Base-by-base conservation (phyloP, 805 yeast genomes). In the Ogataea trehaloabstinens region DNA sequence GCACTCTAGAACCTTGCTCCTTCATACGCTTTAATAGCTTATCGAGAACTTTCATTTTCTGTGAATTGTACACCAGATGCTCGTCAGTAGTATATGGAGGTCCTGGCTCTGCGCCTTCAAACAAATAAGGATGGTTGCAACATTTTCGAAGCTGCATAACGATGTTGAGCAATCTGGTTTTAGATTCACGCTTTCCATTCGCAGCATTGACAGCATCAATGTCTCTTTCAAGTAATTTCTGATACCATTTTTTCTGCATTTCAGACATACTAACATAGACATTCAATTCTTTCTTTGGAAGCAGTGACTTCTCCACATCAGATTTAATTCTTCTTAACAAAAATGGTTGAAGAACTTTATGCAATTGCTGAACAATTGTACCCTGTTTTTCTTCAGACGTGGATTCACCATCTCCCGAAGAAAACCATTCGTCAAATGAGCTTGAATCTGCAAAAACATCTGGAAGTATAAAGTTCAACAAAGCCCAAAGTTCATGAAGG, bases 71-170 rank as follows among this genome's bases (percentile, higher is more conserved):
- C 24, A 85, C 80, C 57, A 85, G 68, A 64, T 85, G 95, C 56
- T 85, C 93, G 60, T 85, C 95, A 0, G 91, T 85, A 6, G 93
- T 85, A 52, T 69, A 85, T 17, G 95, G 95, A 15, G 95, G 95
- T 10, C 95, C 95, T 1, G 93, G 93, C 55, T 85, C 95, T 1
- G 91, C 93, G 31, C 95, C 95, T 58, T 85, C 93, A 53, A 85
- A 85, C 28, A 85, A 63, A 55, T 85, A 85, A 11, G 95, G 95
- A 63, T 85, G 95, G 52, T 85, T 85, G 64, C 91, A 85, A 59
- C 93, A 85, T 59, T 85, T 85, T 56, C 93, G 73, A 53, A 85
- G 67, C 58, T 85, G 95, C 95, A 85, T 85, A 34, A 84, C 91
- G 49, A 85, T 85, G 57, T 85, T 85, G 34, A 85, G 64, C 42